Percentiles rank a stretch among this genome's conserved stretches.
Conservation (phyloP, 2,329 filamentous ascomycete species). For the Fusarium nygamai region DNA sequence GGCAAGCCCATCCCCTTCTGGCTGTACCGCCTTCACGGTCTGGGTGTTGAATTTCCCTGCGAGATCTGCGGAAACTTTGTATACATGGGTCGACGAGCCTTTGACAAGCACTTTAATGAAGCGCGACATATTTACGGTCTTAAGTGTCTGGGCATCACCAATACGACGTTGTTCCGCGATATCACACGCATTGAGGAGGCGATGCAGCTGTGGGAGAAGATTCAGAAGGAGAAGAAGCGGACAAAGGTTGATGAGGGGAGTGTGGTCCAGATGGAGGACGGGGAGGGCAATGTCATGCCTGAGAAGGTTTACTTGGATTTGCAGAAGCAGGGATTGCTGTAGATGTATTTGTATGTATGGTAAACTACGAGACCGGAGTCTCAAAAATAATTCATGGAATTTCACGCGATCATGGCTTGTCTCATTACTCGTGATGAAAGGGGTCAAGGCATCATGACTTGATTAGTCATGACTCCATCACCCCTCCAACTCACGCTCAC, state of each 20-base stretch:
- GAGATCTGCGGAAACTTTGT: constrained; percentile 98
- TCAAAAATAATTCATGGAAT: not conserved
- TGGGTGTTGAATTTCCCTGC: constrained; percentile 94
- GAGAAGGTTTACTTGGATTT: constrained; percentile 98
- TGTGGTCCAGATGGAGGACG: constrained; percentile 98
- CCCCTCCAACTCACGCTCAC: constrained; percentile 36
- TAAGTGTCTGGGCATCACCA: constrained; percentile 92
- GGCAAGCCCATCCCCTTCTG: constrained; percentile 99
- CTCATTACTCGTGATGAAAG: not conserved
- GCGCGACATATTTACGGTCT: constrained; percentile 91
- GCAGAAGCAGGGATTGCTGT: constrained; percentile 89
- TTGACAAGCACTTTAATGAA: constrained; percentile 99
- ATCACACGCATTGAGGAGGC: constrained; percentile 95
- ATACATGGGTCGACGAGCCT: constrained; percentile 96
- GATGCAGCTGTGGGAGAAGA: constrained; percentile 89
- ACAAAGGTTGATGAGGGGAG: constrained; percentile 80
- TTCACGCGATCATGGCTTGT: not conserved
- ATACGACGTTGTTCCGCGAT: constrained; percentile 89
- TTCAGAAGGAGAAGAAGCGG: constrained; percentile 85
- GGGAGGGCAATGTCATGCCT: constrained; percentile 97
- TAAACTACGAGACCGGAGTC: not conserved
- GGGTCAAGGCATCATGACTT: constrained; percentile 14
- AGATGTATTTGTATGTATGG: constrained; percentile 39
- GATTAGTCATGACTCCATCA: constrained; percentile 40
- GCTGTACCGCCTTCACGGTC: constrained; percentile 95